Evolutionary conservation across 495 filamentous ascomycete species (phyloP), one percentile per base, ranked within the genome.

Genomic region (Podospora pseudoanserina): DNA sequence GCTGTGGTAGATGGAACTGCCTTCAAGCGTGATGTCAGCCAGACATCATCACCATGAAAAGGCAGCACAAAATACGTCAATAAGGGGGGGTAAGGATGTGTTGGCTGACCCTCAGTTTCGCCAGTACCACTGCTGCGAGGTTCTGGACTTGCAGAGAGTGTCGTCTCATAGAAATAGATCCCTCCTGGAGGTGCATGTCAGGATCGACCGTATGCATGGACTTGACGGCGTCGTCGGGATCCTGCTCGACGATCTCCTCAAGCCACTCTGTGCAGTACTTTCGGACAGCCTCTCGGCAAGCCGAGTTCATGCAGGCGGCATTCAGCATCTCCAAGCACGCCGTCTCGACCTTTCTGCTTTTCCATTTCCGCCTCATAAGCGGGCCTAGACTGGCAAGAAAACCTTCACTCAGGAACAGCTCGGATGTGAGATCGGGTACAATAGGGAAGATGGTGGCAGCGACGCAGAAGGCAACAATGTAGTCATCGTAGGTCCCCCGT

Each of bases 361-460:
- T 93, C 76, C 86, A 86, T 65, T 91, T 90, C 72, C 87, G 86
- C 64, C 89, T 84, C 76, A 93, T 88, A 60, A 94, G 77, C 7
- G 90, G 87, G 20, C 86, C 86, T 26, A 97, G 81, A 49, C 84
- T 85, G 34, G 82, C 76, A 62, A 95, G 82, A 73, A 98, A 97
- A 2, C 90, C 91, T 58, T 94, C 91, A 19, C 87, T 92, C 64
- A 97, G 85, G 74, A 98, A 97, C 49, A 98, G 81, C 64, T 84
- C 80, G 4, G 90, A 84, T 2, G 88, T 90, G 32, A 89, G 83
- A 55, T 88, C 81, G 16, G 92, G 88, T 1, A 89, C 87, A 64
- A 99, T 83, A 1, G 94, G 93, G 76, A 99, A 99, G 34, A 97
- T 85, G 5, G 89, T 87, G 4, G 92, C 87, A 3, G 92, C 91